These are phyloP conservation scores for Curvularia hawaiiensis DNA, from an alignment of 2,329 filamentous ascomycete species.

Conservation along the genomic window DNA sequence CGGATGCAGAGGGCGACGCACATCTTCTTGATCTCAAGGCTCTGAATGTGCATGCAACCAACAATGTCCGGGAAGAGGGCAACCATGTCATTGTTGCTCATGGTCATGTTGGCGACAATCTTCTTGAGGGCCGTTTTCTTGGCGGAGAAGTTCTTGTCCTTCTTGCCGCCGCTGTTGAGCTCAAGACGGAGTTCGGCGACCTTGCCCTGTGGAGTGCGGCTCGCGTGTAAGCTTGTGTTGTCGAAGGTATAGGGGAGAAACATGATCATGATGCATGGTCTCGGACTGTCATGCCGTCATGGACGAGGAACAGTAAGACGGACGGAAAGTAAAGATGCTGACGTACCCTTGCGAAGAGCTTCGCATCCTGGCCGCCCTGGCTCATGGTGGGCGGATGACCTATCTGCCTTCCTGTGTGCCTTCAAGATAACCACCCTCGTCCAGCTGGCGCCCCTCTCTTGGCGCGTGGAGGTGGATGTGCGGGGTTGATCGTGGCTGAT, in stretches of 20 bases:
- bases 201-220: conserved; percentile 78
- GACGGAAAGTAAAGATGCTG: conserved; percentile 23
- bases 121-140: conserved; percentile 99
- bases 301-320: neutral
- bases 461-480: conserved; percentile 12
- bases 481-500: conserved; percentile 20
- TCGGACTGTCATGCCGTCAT: neutral
- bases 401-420: conserved; percentile 36
- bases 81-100: conserved; percentile 99
- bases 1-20: conserved; percentile 52
- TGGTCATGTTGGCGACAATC: conserved; percentile 99
- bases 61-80: conserved; percentile 95
- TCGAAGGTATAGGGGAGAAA: conserved; percentile 47
- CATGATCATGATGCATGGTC: conserved; percentile 37
- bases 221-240: conserved; percentile 57
- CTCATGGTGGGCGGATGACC: conserved; percentile 58
- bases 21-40: conserved; percentile 99
- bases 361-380: conserved; percentile 87
- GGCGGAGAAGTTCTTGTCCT: conserved; percentile 92
- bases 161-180: conserved; percentile 91
- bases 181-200: conserved; percentile 95
- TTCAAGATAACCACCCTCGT: conserved; percentile 29
- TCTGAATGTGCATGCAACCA: conserved; percentile 91
- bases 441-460: conserved; percentile 36
- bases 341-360: conserved; percentile 97